A percentile compares a stretch with the other conserved stretches of the same genome.
Conservation (phyloP, 768 basidiomycete species). For the Tricholoma flavovirens region DNA sequence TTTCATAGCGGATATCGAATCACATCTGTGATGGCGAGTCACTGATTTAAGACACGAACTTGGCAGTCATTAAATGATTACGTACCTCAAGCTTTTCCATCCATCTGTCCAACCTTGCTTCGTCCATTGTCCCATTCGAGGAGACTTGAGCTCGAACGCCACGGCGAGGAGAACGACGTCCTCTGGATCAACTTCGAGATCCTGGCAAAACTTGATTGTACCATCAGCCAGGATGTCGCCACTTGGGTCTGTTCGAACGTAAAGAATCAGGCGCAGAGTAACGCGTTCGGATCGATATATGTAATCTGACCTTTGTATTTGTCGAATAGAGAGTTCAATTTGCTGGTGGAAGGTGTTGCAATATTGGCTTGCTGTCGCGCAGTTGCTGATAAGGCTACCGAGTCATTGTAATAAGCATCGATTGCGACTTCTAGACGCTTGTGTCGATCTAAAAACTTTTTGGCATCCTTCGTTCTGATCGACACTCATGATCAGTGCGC, state of each 20-base stretch:
- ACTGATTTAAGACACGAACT: background rate
- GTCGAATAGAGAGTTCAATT: slow-evolving; percentile 54
- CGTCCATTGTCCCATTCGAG: slow-evolving; percentile 65
- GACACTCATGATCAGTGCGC: slow-evolving; percentile 20
- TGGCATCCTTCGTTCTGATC: slow-evolving; percentile 52
- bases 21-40: slow-evolving; percentile 39
- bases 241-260: slow-evolving; percentile 26
- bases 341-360: slow-evolving; percentile 43
- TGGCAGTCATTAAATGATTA: slow-evolving; percentile 7
- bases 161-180: slow-evolving; percentile 79
- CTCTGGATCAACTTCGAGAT: slow-evolving; percentile 65
- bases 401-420: slow-evolving; percentile 66
- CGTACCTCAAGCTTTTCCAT: slow-evolving; percentile 70
- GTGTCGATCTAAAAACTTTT: slow-evolving; percentile 62
- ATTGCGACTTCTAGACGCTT: slow-evolving; percentile 67
- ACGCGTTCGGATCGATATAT: slow-evolving; percentile 7
- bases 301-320: slow-evolving; percentile 54
- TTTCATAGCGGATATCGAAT: slow-evolving; percentile 60
- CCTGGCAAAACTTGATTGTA: slow-evolving; percentile 71
- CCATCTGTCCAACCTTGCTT: slow-evolving; percentile 73
- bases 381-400: slow-evolving; percentile 26
- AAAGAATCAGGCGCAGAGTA: background rate
- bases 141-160: slow-evolving; percentile 77
- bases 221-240: slow-evolving; percentile 73
- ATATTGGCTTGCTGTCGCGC: slow-evolving; percentile 17